phyloP scores from a whole-genome alignment of 2,329 filamentous ascomycete species.

The Monosporascus sp. region DNA sequence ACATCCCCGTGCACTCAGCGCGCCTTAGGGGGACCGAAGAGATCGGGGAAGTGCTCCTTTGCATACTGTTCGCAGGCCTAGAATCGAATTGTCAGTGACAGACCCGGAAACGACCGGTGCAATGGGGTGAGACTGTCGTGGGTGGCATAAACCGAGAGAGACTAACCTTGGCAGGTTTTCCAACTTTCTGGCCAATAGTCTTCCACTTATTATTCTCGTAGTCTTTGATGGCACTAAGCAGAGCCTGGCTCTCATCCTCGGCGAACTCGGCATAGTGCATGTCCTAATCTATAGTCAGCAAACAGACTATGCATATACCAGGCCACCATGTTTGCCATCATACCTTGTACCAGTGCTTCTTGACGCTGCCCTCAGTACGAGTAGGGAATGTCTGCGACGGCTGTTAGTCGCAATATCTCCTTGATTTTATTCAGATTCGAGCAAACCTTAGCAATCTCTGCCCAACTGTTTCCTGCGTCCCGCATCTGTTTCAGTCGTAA shows the following conservation, averaged over 20 bases:
- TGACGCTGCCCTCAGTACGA: conserved; percentile 93
- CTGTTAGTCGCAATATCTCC: conserved; percentile 11
- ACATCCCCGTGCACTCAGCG: conserved; percentile 10
- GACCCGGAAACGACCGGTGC: background rate
- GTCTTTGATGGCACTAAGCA: conserved; percentile 94
- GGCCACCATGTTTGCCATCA: conserved; percentile 7
- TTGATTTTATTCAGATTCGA: background rate
- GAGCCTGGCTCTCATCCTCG: conserved; percentile 80
- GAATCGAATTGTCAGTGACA: conserved; percentile 1
- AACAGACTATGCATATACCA: background rate
- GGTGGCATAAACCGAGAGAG: conserved; percentile 5
- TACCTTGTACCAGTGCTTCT: conserved; percentile 99
- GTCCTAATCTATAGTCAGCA: conserved; percentile 52
- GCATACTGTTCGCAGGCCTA: conserved; percentile 88
- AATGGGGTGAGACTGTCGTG: conserved; percentile 1
- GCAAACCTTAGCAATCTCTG: conserved; percentile 90
- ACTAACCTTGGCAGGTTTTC: conserved; percentile 89
- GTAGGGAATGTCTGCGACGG: conserved; percentile 72
- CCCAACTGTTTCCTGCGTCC: conserved; percentile 91
- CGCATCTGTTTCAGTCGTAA: conserved; percentile 89
- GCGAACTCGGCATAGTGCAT: conserved; percentile 99
- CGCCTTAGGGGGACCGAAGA: conserved; percentile 23
- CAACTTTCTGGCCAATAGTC: conserved; percentile 90
- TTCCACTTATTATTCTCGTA: conserved; percentile 99
- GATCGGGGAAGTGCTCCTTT: conserved; percentile 79